phyloP scores from a whole-genome alignment of 2,329 filamentous ascomycete species.

The Pleurostoma richardsiae region DNA sequence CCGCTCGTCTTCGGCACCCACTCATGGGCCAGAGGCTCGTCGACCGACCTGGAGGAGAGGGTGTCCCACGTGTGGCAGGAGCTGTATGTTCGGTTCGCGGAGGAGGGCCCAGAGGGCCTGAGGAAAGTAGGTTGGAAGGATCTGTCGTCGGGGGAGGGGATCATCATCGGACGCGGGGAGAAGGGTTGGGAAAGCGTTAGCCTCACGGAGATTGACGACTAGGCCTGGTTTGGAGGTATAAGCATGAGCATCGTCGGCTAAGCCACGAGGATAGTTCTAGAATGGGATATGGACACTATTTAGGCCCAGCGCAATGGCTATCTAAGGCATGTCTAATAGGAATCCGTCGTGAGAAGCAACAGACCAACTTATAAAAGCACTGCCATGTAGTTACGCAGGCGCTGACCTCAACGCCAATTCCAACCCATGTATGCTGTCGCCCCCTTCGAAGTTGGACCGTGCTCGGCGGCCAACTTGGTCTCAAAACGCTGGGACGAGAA shows the following conservation, averaged over 20 bases:
- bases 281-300: too few relatives aligned
- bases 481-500: too few relatives aligned
- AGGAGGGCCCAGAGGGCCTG: neutral
- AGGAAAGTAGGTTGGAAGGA: neutral
- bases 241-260: neutral
- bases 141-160: neutral
- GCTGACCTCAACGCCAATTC: too few relatives aligned
- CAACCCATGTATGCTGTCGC: too few relatives aligned
- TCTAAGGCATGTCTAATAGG: too few relatives aligned
- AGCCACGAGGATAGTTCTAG: slow-evolving; percentile 5
- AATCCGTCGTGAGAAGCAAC: too few relatives aligned
- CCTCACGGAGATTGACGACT: neutral
- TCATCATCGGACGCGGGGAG: neutral
- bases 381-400: too few relatives aligned
- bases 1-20: neutral
- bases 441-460: too few relatives aligned
- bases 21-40: neutral
- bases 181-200: neutral
- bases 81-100: neutral
- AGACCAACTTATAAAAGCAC: too few relatives aligned
- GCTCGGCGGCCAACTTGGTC: too few relatives aligned
- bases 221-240: neutral
- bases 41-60: neutral
- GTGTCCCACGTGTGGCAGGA: neutral
- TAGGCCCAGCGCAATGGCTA: too few relatives aligned